Base-by-base conservation (phyloP, 192 early-diverging fungal species). In the Backusella australiensis region DNA sequence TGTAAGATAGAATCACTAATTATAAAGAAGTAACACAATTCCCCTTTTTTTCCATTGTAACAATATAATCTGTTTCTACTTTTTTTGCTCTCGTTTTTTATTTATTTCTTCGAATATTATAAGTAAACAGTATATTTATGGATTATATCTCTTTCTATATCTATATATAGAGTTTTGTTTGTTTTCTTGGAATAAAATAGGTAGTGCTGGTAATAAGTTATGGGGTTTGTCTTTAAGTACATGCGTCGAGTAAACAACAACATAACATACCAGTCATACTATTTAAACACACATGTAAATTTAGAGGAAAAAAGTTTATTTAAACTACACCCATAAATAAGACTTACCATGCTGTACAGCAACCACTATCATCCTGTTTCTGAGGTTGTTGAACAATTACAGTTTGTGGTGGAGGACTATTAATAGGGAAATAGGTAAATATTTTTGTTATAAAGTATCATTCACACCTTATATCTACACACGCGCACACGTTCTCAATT, bases 321-420 rank as follows among this genome's bases (percentile, higher is more conserved):
- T 63, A 7, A 29, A 63, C 23, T 23, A 12, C 11, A 29, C 9
- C 56, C 9, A 14, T 14, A 29, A 63, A 63, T 32, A 63, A 29
- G 7, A 63, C 56, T 63, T 63, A 63, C 56, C 56, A 63, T 63
- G 56, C 56, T 4, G 56, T 63, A 63, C 56, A 63, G 26, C 56
- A 63, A 29, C 12, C 21, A 63, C 8, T 29, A 14, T 63, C 56
- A 26, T 63, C 56, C 12, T 63, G 56, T 14, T 63, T 63, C 0
- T 63, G 56, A 29, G 56, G 56, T 11, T 63, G 56, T 63, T 63
- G 56, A 63, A 63, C 56, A 63, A 63, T 63, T 63, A 63, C 23
- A 63, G 56, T 63, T 63, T 63, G 56, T 63, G 56, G 56, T 63
- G 56, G 23, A 12, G 56, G 56, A 63, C 56, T 63, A 63, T 63